Percentiles rank a stretch among this genome's conserved stretches.
phyloP scores from a whole-genome alignment of 1,139 yeast genomes.

The Keqinozyma sinolaborantium region DNA sequence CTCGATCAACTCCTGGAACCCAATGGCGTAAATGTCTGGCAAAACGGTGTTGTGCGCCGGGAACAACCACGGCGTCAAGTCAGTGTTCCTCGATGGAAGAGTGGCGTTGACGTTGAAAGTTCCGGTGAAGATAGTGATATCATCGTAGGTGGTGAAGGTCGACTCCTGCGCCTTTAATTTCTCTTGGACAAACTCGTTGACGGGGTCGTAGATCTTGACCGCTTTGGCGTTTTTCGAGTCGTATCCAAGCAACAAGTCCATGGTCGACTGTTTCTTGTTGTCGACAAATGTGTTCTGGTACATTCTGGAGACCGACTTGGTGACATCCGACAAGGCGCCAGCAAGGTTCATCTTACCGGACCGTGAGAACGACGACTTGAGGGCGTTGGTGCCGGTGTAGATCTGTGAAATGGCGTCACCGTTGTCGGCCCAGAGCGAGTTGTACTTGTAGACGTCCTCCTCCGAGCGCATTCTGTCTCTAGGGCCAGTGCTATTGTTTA shows the following conservation, averaged over 20 bases:
- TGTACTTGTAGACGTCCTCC: conserved; percentile 65
- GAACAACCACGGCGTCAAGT: conserved; percentile 76
- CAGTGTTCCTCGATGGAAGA: conserved; percentile 43
- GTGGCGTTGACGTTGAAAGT: conserved; percentile 88
- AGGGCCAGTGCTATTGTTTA: conserved; percentile 44
- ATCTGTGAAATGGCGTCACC: conserved; percentile 97
- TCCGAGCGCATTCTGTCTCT: conserved; percentile 21
- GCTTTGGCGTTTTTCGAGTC: conserved; percentile 62
- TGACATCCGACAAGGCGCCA: conserved; percentile 93
- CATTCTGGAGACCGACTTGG: conserved; percentile 91
- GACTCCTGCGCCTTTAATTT: conserved; percentile 48
- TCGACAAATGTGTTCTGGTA: conserved; percentile 96
- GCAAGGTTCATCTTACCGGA: conserved; percentile 96
- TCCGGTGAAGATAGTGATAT: conserved; percentile 71
- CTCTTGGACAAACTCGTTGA: conserved; percentile 72
- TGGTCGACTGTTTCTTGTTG: conserved; percentile 80
- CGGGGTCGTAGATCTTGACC: conserved; percentile 83
- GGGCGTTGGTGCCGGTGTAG: conserved; percentile 95
- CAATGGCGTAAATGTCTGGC: conserved; percentile 79
- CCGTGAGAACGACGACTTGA: conserved; percentile 89
- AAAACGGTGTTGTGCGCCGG: conserved; percentile 53
- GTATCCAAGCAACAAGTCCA: conserved; percentile 82
- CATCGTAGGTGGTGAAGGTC: conserved; percentile 59
- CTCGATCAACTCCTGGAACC: conserved; percentile 91
- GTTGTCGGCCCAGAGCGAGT: conserved; percentile 93